Evolutionary conservation across 176 grass and related monocot species (phyloP), one percentile per base, ranked within the genome.

Genomic region (Hordeum marinum): DNA sequence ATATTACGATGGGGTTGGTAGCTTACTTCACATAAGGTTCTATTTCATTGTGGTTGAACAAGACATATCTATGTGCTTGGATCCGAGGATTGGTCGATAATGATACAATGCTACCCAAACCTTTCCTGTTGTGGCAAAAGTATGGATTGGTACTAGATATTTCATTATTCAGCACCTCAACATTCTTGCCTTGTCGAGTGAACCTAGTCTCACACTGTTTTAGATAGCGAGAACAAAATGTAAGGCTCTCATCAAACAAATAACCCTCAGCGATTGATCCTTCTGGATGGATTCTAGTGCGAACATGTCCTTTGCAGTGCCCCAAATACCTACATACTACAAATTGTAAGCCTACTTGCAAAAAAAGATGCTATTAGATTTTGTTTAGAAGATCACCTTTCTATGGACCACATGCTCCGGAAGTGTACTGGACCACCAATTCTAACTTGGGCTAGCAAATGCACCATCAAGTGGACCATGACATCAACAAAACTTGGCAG

Each of bases 21-120:
- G 1, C 77, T 65, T 80, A 80, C 72, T 21, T 75, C 17, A 54
- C 10, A 46, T 75, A 75, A 5, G 43, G 72, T 75, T 75, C 72
- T 9, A 55, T 75, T 4, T 21, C 2, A 31, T 75, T 46, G 29
- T 75, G 32, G 24, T 75, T 75, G 43, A 32, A 75, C 25, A 75
- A 52, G 6, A 75, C 43, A 75, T 75, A 75, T 75, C 42, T 52
- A 75, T 75, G 25, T 20, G 72, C 45, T 76, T 76, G 45, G 1
- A 34, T 14, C 72, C 26, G 55, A 11, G 26, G 21, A 8, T 76
- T 76, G 8, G 34, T 2, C 7, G 52, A 46, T 52, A 76, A 55
- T 1, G 46, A 34, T 75, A 31, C 8, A 3, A 14, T 75, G 24
- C 23, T 52, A 75, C 42, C 17, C 43, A 42, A 71, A 71, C 5